A percentile compares a stretch with the other conserved stretches of the same genome.
phyloP scores from a whole-genome alignment of 257 asterid species.

The Fraxinus americana region DNA sequence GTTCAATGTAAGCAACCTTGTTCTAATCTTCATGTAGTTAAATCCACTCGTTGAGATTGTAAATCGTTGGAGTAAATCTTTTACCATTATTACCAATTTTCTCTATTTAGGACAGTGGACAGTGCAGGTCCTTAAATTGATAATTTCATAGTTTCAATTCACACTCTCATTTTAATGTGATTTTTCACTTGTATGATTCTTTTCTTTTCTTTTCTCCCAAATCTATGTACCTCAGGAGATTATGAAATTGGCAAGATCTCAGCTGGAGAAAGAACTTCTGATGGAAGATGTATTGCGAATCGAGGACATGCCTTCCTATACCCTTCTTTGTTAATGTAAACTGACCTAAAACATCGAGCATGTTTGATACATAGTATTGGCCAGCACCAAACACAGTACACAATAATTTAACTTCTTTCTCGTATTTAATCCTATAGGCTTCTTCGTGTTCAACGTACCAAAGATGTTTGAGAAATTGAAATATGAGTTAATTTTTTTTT shows the following conservation, averaged over 20 bases:
- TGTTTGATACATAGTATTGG: background rate
- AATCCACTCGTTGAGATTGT: background rate
- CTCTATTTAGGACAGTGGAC: no score
- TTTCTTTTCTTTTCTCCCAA: background rate
- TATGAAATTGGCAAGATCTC: conserved; percentile 55
- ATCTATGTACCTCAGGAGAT: conserved; percentile 46
- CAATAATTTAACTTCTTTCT: background rate
- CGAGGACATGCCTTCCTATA: conserved; percentile 80
- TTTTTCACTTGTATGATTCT: background rate
- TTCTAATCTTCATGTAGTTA: background rate
- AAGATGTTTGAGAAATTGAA: background rate
- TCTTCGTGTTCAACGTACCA: background rate
- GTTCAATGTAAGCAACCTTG: conserved; percentile 59
- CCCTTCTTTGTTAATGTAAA: conserved; percentile 49
- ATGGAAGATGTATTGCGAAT: conserved; percentile 67
- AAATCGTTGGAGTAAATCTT: background rate
- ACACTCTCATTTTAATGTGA: background rate
- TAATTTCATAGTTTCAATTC: no score
- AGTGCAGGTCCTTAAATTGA: no score
- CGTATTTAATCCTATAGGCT: background rate
- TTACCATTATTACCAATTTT: background rate
- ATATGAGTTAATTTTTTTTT: background rate
- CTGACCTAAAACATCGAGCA: conserved; percentile 14
- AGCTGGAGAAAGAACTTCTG: conserved; percentile 71
- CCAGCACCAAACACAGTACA: background rate